phyloP scores from a whole-genome alignment of 345 rosid genomes.

The Sisymbrium irio region DNA sequence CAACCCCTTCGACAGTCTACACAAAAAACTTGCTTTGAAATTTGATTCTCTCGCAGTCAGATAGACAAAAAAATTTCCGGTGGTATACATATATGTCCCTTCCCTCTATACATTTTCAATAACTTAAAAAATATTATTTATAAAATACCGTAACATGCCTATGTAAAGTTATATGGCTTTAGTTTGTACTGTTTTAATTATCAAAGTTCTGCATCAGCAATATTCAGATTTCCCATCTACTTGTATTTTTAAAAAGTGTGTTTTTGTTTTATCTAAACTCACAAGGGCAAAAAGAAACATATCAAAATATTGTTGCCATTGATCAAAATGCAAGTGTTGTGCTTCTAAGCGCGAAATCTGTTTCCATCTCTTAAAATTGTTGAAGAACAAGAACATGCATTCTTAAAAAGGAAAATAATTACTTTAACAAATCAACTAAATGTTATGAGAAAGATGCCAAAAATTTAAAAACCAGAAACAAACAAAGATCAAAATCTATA shows the following conservation, averaged over 20 bases:
- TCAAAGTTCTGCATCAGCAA: neutral
- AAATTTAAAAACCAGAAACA: neutral
- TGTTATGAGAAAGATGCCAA: neutral
- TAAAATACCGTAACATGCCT: neutral
- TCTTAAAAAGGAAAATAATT: neutral
- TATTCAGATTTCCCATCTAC: neutral
- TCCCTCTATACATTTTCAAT: neutral
- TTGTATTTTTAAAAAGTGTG: neutral
- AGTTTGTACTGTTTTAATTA: neutral
- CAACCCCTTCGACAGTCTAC: neutral
- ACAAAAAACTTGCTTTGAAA: neutral
- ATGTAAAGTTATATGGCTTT: neutral
- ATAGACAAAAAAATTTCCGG: neutral
- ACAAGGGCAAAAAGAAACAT: neutral
- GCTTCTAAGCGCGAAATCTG: neutral
- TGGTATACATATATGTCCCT: neutral
- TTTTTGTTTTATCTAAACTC: neutral
- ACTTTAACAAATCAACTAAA: neutral
- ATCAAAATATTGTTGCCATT: neutral
- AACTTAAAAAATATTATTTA: neutral
- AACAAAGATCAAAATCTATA: conserved; percentile 10
- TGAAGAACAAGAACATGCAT: neutral
- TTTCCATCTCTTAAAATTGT: neutral
- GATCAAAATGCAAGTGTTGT: neutral
- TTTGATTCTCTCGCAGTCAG: conserved; percentile 14